phyloP scores from a whole-genome alignment of 768 basidiomycete species.

The Mycena amicta region DNA sequence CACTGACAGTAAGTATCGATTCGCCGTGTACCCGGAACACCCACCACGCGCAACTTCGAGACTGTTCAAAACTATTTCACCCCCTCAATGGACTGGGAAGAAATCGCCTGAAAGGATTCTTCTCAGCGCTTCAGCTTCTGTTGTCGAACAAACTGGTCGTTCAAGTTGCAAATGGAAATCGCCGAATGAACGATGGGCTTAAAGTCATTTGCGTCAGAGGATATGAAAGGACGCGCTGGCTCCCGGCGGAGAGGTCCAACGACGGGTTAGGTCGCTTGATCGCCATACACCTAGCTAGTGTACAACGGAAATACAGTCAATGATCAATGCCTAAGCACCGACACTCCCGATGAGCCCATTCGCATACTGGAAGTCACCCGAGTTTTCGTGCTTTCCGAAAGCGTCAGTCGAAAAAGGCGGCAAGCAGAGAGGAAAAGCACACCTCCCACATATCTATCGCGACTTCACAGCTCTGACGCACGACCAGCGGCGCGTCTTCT shows the following conservation, averaged over 20 bases:
- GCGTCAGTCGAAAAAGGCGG: constrained; percentile 1
- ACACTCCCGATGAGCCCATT: constrained; percentile 24
- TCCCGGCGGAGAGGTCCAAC: too few species aligned
- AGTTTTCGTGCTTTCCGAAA: constrained; percentile 62
- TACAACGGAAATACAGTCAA: neutral
- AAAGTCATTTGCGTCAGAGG: neutral
- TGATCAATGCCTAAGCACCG: neutral
- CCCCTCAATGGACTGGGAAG: too few species aligned
- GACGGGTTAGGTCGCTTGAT: neutral
- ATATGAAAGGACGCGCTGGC: too few species aligned
- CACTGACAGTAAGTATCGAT: too few species aligned
- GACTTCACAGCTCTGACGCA: constrained; percentile 93
- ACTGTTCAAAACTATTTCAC: too few species aligned
- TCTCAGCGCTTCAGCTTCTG: too few species aligned
- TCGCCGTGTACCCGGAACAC: too few species aligned
- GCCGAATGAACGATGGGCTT: neutral
- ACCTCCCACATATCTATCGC: constrained; percentile 99
- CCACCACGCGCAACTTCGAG: too few species aligned
- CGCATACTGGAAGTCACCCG: constrained; percentile 72
- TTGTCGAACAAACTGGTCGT: neutral
- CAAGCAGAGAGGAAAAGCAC: constrained; percentile 24
- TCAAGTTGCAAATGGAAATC: neutral
- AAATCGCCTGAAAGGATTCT: too few species aligned
- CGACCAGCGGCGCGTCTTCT: constrained; percentile 82
- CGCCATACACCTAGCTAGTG: neutral